Percentiles rank a stretch among this genome's conserved stretches.
Conservation (phyloP, 345 rosid genomes). For the Cochlearia excelsa region DNA sequence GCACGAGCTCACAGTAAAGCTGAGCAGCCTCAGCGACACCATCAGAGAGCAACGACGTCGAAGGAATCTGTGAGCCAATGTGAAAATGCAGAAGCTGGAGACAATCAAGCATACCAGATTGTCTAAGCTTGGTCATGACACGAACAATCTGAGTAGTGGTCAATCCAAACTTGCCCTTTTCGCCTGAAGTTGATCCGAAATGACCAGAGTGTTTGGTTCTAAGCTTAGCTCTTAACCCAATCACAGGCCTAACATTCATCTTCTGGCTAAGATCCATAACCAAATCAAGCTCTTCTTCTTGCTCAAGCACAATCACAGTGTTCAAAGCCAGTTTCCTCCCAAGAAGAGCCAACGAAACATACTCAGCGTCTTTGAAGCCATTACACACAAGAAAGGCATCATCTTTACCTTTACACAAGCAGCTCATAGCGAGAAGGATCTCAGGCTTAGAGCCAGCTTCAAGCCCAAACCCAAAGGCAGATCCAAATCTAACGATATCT, state of each 20-base stretch:
- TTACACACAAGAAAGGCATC: not conserved
- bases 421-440: not conserved
- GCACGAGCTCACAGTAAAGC: not conserved
- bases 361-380: not conserved
- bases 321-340: slow-evolving; percentile 1
- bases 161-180: not conserved
- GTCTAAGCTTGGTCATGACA: not conserved
- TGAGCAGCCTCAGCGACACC: not conserved
- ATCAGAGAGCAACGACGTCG: not conserved
- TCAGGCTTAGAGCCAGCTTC: not conserved
- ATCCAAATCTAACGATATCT: not conserved
- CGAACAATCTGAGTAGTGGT: not conserved
- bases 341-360: not conserved
- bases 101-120: not conserved
- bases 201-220: not conserved
- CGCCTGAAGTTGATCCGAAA: not conserved
- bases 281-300: not conserved
- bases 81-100: not conserved
- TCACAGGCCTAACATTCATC: not conserved
- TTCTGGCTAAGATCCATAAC: not conserved
- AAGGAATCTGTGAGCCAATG: not conserved
- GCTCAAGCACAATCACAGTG: not conserved
- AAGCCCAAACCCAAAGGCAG: not conserved
- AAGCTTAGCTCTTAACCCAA: not conserved
- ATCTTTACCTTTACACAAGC: not conserved